Conservation (phyloP, 495 filamentous ascomycete species). For the Bathelium albidoporum region DNA sequence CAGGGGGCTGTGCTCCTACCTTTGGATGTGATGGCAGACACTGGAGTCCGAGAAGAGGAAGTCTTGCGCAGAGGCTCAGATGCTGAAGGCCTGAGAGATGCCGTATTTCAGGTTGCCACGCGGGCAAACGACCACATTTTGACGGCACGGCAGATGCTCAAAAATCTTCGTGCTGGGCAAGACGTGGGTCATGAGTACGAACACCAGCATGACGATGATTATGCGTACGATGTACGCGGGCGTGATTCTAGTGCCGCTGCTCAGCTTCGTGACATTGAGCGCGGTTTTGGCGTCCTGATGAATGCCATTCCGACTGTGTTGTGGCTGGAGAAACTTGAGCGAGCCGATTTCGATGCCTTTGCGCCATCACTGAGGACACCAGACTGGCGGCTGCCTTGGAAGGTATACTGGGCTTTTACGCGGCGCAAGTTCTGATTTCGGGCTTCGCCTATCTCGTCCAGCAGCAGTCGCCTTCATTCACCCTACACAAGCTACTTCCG, state of each 20-base stretch:
- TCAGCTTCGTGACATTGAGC: conserved; percentile 26
- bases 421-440: conserved; percentile 44
- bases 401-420: conserved; percentile 60
- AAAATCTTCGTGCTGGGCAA: conserved; percentile 58
- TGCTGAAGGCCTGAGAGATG: conserved; percentile 72
- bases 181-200: conserved; percentile 78
- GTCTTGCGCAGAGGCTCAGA: conserved; percentile 68
- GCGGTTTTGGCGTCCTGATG: conserved; percentile 62
- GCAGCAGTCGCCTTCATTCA: too few relatives aligned
- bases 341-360: conserved; percentile 75
- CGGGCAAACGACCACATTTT: conserved; percentile 91
- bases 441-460: background rate
- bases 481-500: too few relatives aligned
- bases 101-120: conserved; percentile 84
- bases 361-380: conserved; percentile 49
- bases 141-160: conserved; percentile 84
- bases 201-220: conserved; percentile 67
- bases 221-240: conserved; percentile 40
- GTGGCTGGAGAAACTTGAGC: conserved; percentile 70
- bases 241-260: conserved; percentile 17
- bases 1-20: conserved; percentile 69
- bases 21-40: conserved; percentile 78
- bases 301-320: conserved; percentile 64
- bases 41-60: conserved; percentile 73
- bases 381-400: conserved; percentile 86